Evolutionary conservation across 306 rosid species (phyloP).

Genomic region (Albizia julibrissin): DNA sequence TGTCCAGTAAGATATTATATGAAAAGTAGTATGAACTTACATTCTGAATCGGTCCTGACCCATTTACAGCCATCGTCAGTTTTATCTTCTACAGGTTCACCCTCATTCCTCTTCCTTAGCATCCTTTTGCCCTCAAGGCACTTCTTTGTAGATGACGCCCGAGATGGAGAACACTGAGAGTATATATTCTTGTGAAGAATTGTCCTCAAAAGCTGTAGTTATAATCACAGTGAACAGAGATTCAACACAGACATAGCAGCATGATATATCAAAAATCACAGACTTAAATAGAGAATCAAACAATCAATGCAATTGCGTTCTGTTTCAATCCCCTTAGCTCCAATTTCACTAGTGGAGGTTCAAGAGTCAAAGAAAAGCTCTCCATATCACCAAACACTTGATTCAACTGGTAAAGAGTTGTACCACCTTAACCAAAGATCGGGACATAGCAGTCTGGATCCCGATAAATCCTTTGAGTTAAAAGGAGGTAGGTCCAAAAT

Average conservation of each 20-base stretch:
- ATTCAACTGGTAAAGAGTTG: no score
- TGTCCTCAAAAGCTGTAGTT: slow-evolving; percentile 75
- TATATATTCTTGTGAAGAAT: slow-evolving; percentile 80
- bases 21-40: slow-evolving; percentile 47
- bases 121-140: slow-evolving; percentile 56
- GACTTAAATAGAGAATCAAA: not conserved
- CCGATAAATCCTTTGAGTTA: no score
- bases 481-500: no score
- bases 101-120: slow-evolving; percentile 42
- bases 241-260: not conserved
- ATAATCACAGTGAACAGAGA: not conserved
- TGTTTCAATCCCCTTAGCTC: not conserved
- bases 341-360: not conserved
- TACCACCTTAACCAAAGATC: no score
- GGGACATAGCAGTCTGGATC: no score
- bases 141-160: slow-evolving; percentile 57
- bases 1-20: not conserved
- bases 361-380: not conserved
- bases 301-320: not conserved
- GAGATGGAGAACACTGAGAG: slow-evolving; percentile 49
- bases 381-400: not conserved
- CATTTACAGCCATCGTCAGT: slow-evolving; percentile 72
- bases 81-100: slow-evolving; percentile 47
- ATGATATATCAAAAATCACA: not conserved
- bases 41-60: slow-evolving; percentile 98